Percentiles rank a stretch among this genome's conserved stretches.
Evolutionary conservation across 2,329 filamentous ascomycete species (phyloP).

Genomic region (Tolypocladium ovalisporum): DNA sequence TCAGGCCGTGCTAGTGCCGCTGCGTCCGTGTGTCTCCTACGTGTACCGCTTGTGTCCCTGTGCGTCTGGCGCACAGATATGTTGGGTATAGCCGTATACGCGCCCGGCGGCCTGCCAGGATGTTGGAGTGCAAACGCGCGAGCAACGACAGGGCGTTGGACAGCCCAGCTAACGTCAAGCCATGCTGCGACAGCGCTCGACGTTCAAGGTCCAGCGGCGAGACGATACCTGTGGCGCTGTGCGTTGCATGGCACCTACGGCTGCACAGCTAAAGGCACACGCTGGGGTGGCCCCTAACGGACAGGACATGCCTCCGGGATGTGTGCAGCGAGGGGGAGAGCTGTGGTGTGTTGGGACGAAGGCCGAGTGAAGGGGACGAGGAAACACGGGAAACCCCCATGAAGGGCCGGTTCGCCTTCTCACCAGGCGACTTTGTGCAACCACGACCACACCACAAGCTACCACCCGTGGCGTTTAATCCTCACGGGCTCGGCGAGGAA

Average conservation of each 20-base stretch:
- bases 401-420: not conserved
- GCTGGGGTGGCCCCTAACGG: not conserved
- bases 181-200: not conserved
- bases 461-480: not conserved
- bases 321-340: not conserved
- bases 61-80: slow-evolving; percentile 4
- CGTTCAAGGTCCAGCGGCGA: not conserved
- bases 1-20: slow-evolving; percentile 8
- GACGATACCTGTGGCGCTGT: not conserved
- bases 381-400: not conserved
- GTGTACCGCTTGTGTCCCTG: slow-evolving; percentile 2
- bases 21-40: slow-evolving; percentile 13
- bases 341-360: not conserved
- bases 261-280: not conserved
- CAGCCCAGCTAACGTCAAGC: not conserved
- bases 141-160: not conserved
- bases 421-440: slow-evolving; percentile 1
- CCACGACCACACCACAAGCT: slow-evolving; percentile 4
- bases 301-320: not conserved
- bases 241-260: not conserved
- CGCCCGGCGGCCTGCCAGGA: not conserved
- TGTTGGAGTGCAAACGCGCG: not conserved
- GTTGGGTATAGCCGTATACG: slow-evolving; percentile 4
- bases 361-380: not conserved
- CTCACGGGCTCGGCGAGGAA: not conserved